Evolutionary conservation across 2,329 filamentous ascomycete genomes (phyloP).

Genomic region (Tolypocladium tropicale): DNA sequence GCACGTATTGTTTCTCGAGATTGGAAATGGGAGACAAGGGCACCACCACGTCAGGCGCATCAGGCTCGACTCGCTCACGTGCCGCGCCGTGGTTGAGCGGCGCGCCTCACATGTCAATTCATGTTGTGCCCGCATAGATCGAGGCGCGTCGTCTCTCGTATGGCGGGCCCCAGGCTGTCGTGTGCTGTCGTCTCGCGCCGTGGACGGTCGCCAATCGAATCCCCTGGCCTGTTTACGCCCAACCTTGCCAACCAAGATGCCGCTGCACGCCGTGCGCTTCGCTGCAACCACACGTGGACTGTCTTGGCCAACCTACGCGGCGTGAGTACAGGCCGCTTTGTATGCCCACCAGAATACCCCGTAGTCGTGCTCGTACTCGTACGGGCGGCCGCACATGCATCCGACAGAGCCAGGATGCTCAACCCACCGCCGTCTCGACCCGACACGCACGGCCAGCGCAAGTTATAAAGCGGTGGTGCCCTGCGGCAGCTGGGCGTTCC

Average conservation of each 20-base stretch:
- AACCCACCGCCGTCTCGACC: not conserved
- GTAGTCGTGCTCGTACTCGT: not conserved
- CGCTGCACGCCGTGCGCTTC: not conserved
- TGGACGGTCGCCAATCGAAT: not conserved
- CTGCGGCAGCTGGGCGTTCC: not conserved
- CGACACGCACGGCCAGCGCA: not conserved
- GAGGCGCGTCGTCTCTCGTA: not conserved
- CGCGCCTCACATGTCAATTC: not conserved
- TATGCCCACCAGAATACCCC: not conserved
- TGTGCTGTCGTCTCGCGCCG: too few species aligned
- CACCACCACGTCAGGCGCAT: conserved; percentile 1
- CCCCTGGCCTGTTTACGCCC: not conserved
- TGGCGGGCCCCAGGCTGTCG: too few species aligned
- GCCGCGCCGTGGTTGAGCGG: conserved; percentile 1
- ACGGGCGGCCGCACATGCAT: too few species aligned
- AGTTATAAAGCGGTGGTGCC: not conserved
- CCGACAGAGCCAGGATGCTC: not conserved
- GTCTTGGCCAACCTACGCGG: not conserved
- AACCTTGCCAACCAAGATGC: not conserved
- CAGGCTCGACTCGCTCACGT: conserved; percentile 1
- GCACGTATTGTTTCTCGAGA: too few species aligned
- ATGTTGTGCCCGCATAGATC: not conserved
- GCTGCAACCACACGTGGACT: conserved; percentile 1
- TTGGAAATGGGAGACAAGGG: too few species aligned
- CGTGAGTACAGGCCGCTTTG: not conserved